Base-by-base conservation (phyloP, 2,329 filamentous ascomycete species). In the Orbilia javanica region DNA sequence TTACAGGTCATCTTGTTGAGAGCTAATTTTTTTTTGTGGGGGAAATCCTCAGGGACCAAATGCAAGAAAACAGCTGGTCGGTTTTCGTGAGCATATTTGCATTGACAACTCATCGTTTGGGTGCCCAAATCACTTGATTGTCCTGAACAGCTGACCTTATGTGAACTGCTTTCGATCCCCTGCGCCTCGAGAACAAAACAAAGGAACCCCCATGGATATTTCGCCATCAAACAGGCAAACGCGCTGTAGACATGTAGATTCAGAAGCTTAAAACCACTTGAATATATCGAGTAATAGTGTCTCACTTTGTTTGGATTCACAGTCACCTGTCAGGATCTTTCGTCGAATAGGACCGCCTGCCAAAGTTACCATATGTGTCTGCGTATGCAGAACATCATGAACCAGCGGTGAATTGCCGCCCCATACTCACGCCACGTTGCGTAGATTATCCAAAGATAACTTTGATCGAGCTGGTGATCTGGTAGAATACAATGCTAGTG, bases 41-140 rank as follows among this genome's bases (percentile, higher is more conserved):
- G 34, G 25, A 55, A 13, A 60, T 13, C 22, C 48, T 75, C 72
- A 77, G 66, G 66, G 66, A 48, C 73, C 46, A 39, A 60, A 67
- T 74, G 70, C 70, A 67, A 64, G 60, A 48, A 53, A 76, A 64
- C 72, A 76, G 72, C 72, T 76, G 72, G 64, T 50, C 62, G 55
- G 65, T 39, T 76, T 69, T 64, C 72, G 72, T 76, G 72, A 76
- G 73, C 73, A 66, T 62, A 60, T 77, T 68, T 48, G 66, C 65
- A 77, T 77, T 77, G 73, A 77, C 73, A 77, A 70, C 73, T 77
- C 73, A 77, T 70, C 66, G 66, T 66, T 71, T 71, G 48, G 63
- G 39, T 67, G 70, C 63, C 27, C 73, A 67, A 77, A 77, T 77
- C 73, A 77, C 73, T 77, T 77, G 73, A 77, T 77, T 69, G 25